Percentiles rank a stretch among this genome's conserved stretches.
Evolutionary conservation across 495 filamentous ascomycete genomes (phyloP).

Genomic region (Tuber umbilicatum): DNA sequence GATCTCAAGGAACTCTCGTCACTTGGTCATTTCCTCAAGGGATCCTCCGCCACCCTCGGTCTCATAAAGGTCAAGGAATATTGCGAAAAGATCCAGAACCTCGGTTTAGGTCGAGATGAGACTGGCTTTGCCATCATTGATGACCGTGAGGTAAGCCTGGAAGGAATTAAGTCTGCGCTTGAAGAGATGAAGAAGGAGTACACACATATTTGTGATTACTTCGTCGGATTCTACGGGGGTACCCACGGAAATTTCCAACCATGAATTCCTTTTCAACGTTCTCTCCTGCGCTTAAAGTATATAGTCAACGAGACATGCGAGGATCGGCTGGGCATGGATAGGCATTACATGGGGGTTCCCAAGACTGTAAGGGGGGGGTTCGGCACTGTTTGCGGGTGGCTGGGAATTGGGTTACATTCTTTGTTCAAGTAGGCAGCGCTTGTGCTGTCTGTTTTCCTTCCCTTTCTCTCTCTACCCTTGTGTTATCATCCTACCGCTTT

Average conservation of each 20-base stretch:
- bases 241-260: background rate
- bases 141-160: conserved; percentile 59
- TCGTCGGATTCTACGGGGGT: conserved; percentile 22
- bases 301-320: background rate
- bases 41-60: conserved; percentile 93
- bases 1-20: conserved; percentile 68
- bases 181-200: conserved; percentile 68
- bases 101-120: conserved; percentile 70
- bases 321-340: background rate
- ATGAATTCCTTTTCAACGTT: conserved; percentile 6
- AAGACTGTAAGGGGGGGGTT: background rate
- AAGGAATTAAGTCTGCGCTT: conserved; percentile 63
- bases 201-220: conserved; percentile 54
- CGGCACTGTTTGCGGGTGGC: background rate
- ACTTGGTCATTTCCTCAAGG: conserved; percentile 93
- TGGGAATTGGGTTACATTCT: background rate
- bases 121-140: conserved; percentile 58
- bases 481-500: conserved; percentile 25
- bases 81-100: conserved; percentile 96
- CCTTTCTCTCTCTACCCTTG: conserved; percentile 19
- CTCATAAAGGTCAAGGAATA: conserved; percentile 84
- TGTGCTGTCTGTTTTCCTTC: conserved; percentile 18
- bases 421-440: conserved; percentile 7
- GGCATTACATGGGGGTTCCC: background rate
- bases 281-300: background rate